These are phyloP conservation scores for Pyrenophora teres DNA, from an alignment of 2,329 filamentous ascomycete genomes.

Conservation along the genomic window DNA sequence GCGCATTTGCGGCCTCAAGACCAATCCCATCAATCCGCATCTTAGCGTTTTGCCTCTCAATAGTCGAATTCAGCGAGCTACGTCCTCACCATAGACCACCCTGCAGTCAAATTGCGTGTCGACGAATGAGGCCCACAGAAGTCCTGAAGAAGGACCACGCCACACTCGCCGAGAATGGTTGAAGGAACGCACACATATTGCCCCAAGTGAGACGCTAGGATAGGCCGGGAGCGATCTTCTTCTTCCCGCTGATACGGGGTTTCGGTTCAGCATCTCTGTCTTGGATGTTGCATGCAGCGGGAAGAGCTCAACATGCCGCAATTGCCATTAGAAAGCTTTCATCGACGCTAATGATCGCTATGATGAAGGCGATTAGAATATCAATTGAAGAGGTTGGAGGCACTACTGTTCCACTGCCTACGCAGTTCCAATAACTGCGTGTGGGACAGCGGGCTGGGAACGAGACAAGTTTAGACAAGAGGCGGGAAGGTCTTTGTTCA, in stretches of 20 bases:
- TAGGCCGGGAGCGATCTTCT: conserved; percentile 11
- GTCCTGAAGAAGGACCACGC: conserved; percentile 3
- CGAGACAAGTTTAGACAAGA: conserved; percentile 26
- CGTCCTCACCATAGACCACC: conserved; percentile 16
- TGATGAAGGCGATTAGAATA: neutral
- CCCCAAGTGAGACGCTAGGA: conserved; percentile 14
- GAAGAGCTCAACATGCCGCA: conserved; percentile 3
- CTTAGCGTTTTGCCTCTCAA: conserved; percentile 17
- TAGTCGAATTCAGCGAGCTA: conserved; percentile 18
- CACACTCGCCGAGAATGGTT: conserved; percentile 6
- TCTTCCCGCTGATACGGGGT: neutral
- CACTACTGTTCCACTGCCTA: neutral
- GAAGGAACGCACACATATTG: conserved; percentile 13
- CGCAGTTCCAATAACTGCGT: conserved; percentile 1
- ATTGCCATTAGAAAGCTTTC: neutral
- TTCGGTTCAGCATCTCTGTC: conserved; percentile 15
- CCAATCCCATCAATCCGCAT: conserved; percentile 10
- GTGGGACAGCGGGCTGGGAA: neutral
- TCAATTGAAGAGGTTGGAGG: neutral
- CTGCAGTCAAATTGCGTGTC: conserved; percentile 11
- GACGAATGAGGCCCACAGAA: conserved; percentile 13
- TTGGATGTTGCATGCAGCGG: conserved; percentile 14
- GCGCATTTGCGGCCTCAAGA: conserved; percentile 8
- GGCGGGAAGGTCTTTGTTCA: conserved; percentile 19
- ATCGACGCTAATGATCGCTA: neutral